Evolutionary conservation across 2,329 filamentous ascomycete genomes (phyloP).

Genomic region (Zymoseptoria passerinii): DNA sequence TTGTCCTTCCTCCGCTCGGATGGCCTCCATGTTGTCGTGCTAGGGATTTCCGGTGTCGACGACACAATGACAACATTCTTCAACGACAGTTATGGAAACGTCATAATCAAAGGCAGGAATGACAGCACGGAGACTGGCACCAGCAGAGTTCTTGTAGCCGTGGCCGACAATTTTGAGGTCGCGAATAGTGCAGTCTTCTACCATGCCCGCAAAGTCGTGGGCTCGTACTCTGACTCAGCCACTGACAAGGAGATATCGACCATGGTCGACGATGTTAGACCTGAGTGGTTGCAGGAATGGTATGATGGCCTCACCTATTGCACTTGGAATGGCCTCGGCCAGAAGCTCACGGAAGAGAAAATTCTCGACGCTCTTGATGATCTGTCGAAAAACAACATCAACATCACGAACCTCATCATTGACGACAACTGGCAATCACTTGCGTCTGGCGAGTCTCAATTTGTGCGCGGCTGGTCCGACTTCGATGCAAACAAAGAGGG

Average conservation of each 20-base stretch:
- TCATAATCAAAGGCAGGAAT: constrained; percentile 63
- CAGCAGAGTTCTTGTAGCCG: constrained; percentile 60
- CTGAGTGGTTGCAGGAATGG: constrained; percentile 74
- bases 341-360: constrained; percentile 71
- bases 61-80: constrained; percentile 63
- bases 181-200: constrained; percentile 78
- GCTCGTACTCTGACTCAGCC: constrained; percentile 37
- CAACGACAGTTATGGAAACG: constrained; percentile 54
- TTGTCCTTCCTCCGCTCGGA: constrained; percentile 65
- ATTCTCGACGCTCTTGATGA: constrained; percentile 66
- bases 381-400: constrained; percentile 62
- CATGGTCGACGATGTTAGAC: constrained; percentile 41
- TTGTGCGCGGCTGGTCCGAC: constrained; percentile 56
- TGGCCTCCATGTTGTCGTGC: constrained; percentile 66
- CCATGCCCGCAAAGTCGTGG: constrained; percentile 63
- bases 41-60: constrained; percentile 67
- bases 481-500: constrained; percentile 77
- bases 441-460: constrained; percentile 47
- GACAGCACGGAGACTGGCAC: constrained; percentile 52
- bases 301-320: constrained; percentile 45
- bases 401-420: constrained; percentile 78
- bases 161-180: constrained; percentile 63
- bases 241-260: constrained; percentile 39
- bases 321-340: constrained; percentile 91
- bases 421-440: constrained; percentile 95